These are phyloP conservation scores for Moricandia arvensis DNA, from an alignment of 345 rosid species.

Conservation along the genomic window DNA sequence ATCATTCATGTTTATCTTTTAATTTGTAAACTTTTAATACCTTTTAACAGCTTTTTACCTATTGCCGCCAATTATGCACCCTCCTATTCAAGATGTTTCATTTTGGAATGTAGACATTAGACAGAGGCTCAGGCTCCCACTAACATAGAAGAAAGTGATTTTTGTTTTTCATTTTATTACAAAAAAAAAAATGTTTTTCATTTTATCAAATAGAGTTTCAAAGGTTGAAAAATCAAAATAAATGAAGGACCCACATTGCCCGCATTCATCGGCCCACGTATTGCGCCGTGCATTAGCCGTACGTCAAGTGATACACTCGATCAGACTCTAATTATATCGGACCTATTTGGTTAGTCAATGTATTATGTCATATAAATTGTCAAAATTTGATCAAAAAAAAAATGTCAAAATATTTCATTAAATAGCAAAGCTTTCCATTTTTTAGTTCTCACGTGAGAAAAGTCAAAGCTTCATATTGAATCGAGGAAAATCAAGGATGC, in stretches of 20 bases:
- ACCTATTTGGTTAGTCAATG: slow-evolving; percentile 33
- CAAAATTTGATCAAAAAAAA: no score
- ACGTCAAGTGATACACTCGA: slow-evolving; percentile 30
- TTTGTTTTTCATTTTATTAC: background rate
- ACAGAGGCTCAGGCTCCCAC: slow-evolving; percentile 4
- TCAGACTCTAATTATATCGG: background rate
- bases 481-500: no score
- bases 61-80: background rate
- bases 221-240: background rate
- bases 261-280: slow-evolving; percentile 57
- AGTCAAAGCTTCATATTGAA: slow-evolving; percentile 25
- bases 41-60: no score
- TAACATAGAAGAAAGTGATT: slow-evolving; percentile 16
- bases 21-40: no score
- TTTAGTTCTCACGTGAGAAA: slow-evolving; percentile 29
- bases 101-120: background rate
- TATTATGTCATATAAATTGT: slow-evolving; percentile 19
- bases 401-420: no score
- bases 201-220: background rate
- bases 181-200: no score
- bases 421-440: background rate
- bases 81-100: slow-evolving; percentile 17
- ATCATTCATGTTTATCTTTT: no score
- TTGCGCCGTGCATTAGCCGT: slow-evolving; percentile 57
- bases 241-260: slow-evolving; percentile 23